Evolutionary conservation across 768 basidiomycete genomes (phyloP).

Genomic region (Suillus discolor): DNA sequence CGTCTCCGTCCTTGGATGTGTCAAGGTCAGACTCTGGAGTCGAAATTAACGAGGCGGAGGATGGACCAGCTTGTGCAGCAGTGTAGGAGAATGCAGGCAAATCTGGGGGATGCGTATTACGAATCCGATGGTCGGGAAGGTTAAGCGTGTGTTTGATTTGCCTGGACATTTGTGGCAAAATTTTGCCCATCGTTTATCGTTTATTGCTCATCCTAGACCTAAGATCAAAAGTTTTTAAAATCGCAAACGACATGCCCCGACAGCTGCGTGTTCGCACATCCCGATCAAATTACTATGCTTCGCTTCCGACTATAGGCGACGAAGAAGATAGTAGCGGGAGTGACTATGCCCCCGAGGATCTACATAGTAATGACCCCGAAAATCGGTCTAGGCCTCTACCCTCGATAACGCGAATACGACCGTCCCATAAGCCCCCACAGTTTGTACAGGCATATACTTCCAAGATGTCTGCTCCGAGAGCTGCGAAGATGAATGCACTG

Average conservation of each 20-base stretch:
- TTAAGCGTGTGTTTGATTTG: too few species aligned
- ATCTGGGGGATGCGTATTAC: too few species aligned
- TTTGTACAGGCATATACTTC: slow-evolving; percentile 10
- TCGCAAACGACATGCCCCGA: slow-evolving; percentile 41
- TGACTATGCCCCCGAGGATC: slow-evolving; percentile 44
- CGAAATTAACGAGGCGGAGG: slow-evolving; percentile 54
- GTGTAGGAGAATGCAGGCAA: too few species aligned
- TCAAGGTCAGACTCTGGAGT: slow-evolving; percentile 34
- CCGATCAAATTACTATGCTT: slow-evolving; percentile 52
- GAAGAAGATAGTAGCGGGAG: slow-evolving; percentile 50
- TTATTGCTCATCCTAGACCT: too few species aligned
- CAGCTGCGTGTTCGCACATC: slow-evolving; percentile 57
- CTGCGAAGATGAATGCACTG: slow-evolving; percentile 51
- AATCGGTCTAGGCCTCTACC: slow-evolving; percentile 3
- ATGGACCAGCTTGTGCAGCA: slow-evolving; percentile 47
- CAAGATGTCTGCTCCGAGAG: slow-evolving; percentile 18
- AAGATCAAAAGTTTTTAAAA: slow-evolving; percentile 27
- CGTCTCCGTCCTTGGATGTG: slow-evolving; percentile 57
- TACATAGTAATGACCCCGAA: slow-evolving; percentile 33
- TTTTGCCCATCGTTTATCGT: too few species aligned
- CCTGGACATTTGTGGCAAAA: too few species aligned
- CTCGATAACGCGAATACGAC: slow-evolving; percentile 19
- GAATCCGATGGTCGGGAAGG: too few species aligned
- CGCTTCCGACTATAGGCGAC: slow-evolving; percentile 35
- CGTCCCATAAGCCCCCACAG: slow-evolving; percentile 24